Conservation (phyloP, 2,329 filamentous ascomycete genomes). For the Mariannaea elegans region DNA sequence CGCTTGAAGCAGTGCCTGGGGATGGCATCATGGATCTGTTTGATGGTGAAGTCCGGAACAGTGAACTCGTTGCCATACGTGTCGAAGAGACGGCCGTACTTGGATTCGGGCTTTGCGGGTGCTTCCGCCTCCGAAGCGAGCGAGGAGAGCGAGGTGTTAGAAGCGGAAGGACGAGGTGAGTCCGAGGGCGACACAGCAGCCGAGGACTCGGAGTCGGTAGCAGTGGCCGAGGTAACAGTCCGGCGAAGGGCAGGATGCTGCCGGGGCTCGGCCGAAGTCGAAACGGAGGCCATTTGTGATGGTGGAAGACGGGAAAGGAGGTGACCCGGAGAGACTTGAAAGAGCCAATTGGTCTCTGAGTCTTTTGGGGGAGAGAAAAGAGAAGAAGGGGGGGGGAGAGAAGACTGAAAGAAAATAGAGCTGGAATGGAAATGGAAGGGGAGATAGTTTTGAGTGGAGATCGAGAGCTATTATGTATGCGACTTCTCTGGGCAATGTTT, state of each 20-base stretch:
- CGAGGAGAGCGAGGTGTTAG: constrained; percentile 92
- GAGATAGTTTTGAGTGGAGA: constrained; percentile 12
- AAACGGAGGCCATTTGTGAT: constrained; percentile 56
- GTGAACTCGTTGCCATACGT: constrained; percentile 95
- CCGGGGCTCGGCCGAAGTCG: constrained; percentile 51
- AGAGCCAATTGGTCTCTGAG: constrained; percentile 33
- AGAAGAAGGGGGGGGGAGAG: constrained; percentile 16
- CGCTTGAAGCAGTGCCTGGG: constrained; percentile 97
- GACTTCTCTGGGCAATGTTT: constrained; percentile 36
- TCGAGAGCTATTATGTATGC: constrained; percentile 27
- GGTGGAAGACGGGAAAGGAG: constrained; percentile 3
- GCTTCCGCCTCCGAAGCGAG: constrained; percentile 74
- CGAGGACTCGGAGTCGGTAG: constrained; percentile 63
- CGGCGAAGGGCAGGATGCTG: constrained; percentile 58
- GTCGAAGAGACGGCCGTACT: constrained; percentile 78
- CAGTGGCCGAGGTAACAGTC: constrained; percentile 57
- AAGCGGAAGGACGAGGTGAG: constrained; percentile 72
- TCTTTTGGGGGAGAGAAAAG: constrained; percentile 14
- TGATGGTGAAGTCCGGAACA: constrained; percentile 95
- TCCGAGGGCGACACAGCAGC: constrained; percentile 66
- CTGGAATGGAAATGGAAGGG: not conserved
- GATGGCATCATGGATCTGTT: constrained; percentile 95
- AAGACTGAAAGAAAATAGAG: constrained; percentile 12
- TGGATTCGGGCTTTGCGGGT: constrained; percentile 43
- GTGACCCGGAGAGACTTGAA: constrained; percentile 1